Percentiles rank a stretch among this genome's conserved stretches.
These are phyloP conservation scores for Aureobasidium sp. DNA, from an alignment of 2,329 filamentous ascomycete species.

Conservation along the genomic window DNA sequence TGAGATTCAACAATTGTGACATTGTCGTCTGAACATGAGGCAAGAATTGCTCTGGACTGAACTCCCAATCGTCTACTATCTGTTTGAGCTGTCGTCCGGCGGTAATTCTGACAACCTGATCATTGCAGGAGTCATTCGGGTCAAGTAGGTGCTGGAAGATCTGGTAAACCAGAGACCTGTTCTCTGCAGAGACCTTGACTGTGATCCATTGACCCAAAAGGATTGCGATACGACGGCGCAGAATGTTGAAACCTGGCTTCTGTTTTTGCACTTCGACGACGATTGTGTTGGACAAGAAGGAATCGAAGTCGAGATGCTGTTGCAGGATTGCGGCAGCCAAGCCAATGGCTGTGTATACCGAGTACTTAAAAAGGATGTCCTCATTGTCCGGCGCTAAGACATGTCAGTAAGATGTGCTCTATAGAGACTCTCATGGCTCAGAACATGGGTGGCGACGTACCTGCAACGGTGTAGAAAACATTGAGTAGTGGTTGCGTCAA, in stretches of 20 bases:
- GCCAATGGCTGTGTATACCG: conserved; percentile 88
- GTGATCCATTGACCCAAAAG: conserved; percentile 84
- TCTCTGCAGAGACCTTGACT: conserved; percentile 63
- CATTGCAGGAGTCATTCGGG: conserved; percentile 66
- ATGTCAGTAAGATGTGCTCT: conserved; percentile 12
- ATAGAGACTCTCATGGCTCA: background rate
- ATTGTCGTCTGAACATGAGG: conserved; percentile 72
- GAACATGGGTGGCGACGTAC: conserved; percentile 36
- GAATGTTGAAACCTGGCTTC: conserved; percentile 64
- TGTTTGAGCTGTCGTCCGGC: conserved; percentile 77
- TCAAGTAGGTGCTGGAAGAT: conserved; percentile 84
- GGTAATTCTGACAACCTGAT: conserved; percentile 85
- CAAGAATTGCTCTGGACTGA: conserved; percentile 64
- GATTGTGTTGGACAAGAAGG: conserved; percentile 67
- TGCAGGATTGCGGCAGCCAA: conserved; percentile 72
- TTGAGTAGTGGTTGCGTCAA: conserved; percentile 70
- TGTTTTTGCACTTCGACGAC: conserved; percentile 69
- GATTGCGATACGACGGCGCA: conserved; percentile 82
- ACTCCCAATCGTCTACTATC: conserved; percentile 79
- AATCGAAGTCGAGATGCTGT: conserved; percentile 73
- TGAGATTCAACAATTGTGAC: conserved; percentile 65
- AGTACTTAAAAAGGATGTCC: conserved; percentile 81
- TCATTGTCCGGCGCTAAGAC: conserved; percentile 47
- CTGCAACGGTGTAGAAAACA: conserved; percentile 74
- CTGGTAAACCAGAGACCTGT: conserved; percentile 70